These are phyloP conservation scores for Phaeosphaeria sp. DNA, from an alignment of 2,329 filamentous ascomycete genomes.

Conservation along the genomic window DNA sequence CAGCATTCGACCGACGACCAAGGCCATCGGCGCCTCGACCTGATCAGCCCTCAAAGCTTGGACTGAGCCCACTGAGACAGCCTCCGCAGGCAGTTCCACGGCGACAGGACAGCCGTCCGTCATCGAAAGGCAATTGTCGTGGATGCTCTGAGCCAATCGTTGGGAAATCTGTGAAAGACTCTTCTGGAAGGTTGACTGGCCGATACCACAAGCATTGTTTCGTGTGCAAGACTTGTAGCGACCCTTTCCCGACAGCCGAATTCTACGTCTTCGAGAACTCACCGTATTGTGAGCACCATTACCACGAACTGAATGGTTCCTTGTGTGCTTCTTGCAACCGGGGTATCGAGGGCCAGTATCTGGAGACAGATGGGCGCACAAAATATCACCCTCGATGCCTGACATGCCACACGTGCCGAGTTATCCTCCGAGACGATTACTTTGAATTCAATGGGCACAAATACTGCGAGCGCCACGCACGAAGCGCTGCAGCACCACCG, in stretches of 20 bases:
- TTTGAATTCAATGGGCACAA: conserved; percentile 83
- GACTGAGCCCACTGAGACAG: conserved; percentile 19
- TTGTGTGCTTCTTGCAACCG: conserved; percentile 79
- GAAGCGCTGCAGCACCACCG: conserved; percentile 57
- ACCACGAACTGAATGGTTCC: conserved; percentile 88
- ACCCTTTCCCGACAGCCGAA: conserved; percentile 83
- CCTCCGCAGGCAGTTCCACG: conserved; percentile 20
- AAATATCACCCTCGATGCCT: conserved; percentile 93
- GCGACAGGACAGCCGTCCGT: conserved; percentile 33
- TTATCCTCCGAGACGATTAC: conserved; percentile 81
- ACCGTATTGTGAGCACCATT: conserved; percentile 91
- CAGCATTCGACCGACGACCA: conserved; percentile 26
- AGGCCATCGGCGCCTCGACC: conserved; percentile 15
- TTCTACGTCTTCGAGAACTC: conserved; percentile 91
- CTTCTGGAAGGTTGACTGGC: conserved; percentile 88
- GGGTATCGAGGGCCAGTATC: conserved; percentile 92
- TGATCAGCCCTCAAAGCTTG: conserved; percentile 21
- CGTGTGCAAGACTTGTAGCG: conserved; percentile 82
- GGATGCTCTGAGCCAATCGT: conserved; percentile 80
- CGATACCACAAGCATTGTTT: conserved; percentile 96
- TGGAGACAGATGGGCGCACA: conserved; percentile 77
- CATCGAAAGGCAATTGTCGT: conserved; percentile 78
- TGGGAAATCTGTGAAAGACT: conserved; percentile 92
- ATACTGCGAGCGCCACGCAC: conserved; percentile 89
- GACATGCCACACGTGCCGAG: conserved; percentile 78